phyloP scores from a whole-genome alignment of 176 grass and related monocot genomes.

The Oryza meridionalis region DNA sequence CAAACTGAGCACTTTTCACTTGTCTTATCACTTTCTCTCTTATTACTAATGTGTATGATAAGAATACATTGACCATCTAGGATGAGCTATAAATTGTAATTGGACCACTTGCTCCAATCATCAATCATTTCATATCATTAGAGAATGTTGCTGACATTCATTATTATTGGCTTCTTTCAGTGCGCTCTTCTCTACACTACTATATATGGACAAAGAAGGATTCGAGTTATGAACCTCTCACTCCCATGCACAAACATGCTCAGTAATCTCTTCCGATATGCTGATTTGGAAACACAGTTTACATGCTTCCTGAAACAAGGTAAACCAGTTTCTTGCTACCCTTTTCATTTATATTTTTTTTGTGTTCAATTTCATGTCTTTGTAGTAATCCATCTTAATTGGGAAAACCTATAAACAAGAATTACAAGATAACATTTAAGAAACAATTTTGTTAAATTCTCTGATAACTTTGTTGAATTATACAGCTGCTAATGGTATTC shows the following conservation, averaged over 20 bases:
- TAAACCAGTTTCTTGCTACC: constrained; percentile 37
- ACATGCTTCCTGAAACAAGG: constrained; percentile 84
- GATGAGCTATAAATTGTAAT: constrained; percentile 17
- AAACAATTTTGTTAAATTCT: constrained; percentile 20
- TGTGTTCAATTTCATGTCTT: constrained; percentile 8
- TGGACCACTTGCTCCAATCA: constrained; percentile 2
- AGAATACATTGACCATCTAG: constrained; percentile 2
- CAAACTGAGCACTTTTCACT: neutral
- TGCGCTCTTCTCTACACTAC: constrained; percentile 91
- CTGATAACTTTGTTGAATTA: constrained; percentile 19
- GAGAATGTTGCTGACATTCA: neutral
- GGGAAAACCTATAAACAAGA: neutral
- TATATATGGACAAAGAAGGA: constrained; percentile 85
- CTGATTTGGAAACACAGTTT: constrained; percentile 88
- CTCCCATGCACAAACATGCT: constrained; percentile 78
- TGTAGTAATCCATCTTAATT: constrained; percentile 29
- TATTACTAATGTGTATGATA: neutral
- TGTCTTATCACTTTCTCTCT: neutral
- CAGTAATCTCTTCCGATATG: constrained; percentile 71
- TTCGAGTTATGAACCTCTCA: constrained; percentile 84
- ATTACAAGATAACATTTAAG: neutral
- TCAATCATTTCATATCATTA: neutral
- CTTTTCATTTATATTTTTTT: neutral
- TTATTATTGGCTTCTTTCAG: constrained; percentile 44
- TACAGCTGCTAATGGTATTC: constrained; percentile 74